Evolutionary conservation across 2,329 filamentous ascomycete species (phyloP).

Genomic region (Cladophialophora immunda): DNA sequence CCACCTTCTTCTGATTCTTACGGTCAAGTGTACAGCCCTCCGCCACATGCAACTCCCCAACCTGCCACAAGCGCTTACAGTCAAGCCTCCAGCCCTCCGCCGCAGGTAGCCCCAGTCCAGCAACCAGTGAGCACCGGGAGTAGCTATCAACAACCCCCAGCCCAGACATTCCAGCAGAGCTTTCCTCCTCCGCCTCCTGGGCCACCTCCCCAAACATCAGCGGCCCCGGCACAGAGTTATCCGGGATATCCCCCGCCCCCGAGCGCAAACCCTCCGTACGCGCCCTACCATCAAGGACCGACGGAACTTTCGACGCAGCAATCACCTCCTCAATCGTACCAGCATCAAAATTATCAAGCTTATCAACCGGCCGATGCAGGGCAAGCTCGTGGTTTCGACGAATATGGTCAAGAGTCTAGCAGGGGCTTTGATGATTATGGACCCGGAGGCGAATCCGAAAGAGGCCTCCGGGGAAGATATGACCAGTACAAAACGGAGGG

Average conservation of each 20-base stretch:
- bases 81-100: constrained; percentile 17
- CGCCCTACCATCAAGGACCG: constrained; percentile 30
- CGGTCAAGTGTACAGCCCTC: constrained; percentile 6
- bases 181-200: constrained; percentile 36
- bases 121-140: background rate
- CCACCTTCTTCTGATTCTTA: constrained; percentile 1
- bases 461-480: constrained; percentile 42
- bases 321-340: constrained; percentile 32
- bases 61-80: constrained; percentile 8
- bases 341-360: constrained; percentile 31
- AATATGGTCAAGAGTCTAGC: constrained; percentile 43
- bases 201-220: constrained; percentile 27
- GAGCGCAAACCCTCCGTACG: constrained; percentile 21
- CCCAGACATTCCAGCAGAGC: constrained; percentile 24
- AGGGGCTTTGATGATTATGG: constrained; percentile 35
- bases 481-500: constrained; percentile 43
- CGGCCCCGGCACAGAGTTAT: constrained; percentile 18
- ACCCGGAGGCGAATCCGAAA: constrained; percentile 50
- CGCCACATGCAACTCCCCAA: background rate
- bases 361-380: constrained; percentile 30
- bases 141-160: constrained; percentile 9
- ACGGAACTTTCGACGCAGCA: constrained; percentile 33
- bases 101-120: constrained; percentile 7
- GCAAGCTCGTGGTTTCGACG: constrained; percentile 37
- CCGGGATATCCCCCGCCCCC: constrained; percentile 27